Base-by-base conservation (phyloP, 2,329 filamentous ascomycete genomes). In the Chaetomiaceae sp. region DNA sequence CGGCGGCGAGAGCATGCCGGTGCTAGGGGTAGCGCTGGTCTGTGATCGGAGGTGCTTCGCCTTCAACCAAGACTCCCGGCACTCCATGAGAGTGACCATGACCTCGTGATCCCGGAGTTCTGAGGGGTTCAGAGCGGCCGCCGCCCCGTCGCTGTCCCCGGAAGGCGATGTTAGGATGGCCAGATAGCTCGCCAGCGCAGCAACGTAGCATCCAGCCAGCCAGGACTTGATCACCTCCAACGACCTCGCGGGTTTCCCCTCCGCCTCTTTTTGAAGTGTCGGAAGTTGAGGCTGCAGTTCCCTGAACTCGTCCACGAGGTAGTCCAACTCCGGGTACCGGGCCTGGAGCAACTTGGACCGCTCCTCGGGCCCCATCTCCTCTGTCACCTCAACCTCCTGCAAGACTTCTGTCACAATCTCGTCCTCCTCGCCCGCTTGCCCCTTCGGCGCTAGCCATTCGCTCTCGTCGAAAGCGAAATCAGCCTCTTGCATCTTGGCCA, bases 391-490 rank as follows among this genome's bases (percentile, higher is more conserved):
- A 34, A 90, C 53, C 58, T 94, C 85, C 42, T 88, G 87, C 38
- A 97, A 73, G n/a, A 90, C 79, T 63, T 97, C 88, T 3, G 83
- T 93, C 11, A 95, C 79, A n/a, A 83, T 76, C 14, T 81, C 78
- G 54, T 69, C 72, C 48, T 72, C 71, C 27, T 73, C 70, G 2
- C 72, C 70, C 1, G 69, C 70, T 18, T 73, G 70, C 14, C 71
- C 72, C 3, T 73, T 75, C 14, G 74, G 69, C 20, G 76, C 79
- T 30, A 83, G 64, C 93, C 91, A 97, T 56, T 94, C 89, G 34
- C 81, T 77, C 60, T 94, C 87, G 58, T 97, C 89, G 55, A 97
- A 94, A 8, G 88, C 84, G 61, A 96, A 98, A 62, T 98, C 93
- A 32, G 86, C 85, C 56, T 94, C 90, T 6, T 81, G 79, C 86